These are phyloP conservation scores for Arthrobotrys iridis DNA, from an alignment of 2,329 filamentous ascomycete genomes.

Conservation along the genomic window DNA sequence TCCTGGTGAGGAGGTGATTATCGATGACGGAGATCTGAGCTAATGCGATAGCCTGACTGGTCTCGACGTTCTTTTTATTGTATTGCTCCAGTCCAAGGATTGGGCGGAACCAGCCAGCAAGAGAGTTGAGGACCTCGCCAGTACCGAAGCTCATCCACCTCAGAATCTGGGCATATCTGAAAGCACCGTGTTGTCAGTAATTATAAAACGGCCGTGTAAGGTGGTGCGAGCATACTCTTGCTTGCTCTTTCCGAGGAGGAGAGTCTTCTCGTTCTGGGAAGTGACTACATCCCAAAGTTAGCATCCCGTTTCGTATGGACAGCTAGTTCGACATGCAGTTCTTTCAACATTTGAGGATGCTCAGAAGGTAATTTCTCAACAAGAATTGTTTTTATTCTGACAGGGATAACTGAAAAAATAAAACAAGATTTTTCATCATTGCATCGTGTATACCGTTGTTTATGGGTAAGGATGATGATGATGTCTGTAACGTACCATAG, in stretches of 20 bases:
- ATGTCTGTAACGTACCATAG: constrained; percentile 79
- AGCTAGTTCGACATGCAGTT: constrained; percentile 24
- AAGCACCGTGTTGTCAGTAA: constrained; percentile 57
- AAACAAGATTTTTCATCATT: constrained; percentile 52
- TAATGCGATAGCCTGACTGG: constrained; percentile 74
- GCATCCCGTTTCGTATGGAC: constrained; percentile 2
- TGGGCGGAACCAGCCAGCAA: constrained; percentile 86
- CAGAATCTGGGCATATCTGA: constrained; percentile 89
- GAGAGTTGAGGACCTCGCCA: constrained; percentile 77
- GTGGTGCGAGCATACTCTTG: constrained; percentile 77
- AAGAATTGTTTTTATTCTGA: constrained; percentile 77
- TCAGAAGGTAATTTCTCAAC: constrained; percentile 94
- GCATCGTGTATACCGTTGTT: constrained; percentile 58
- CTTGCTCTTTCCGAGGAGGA: constrained; percentile 99
- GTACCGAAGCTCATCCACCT: constrained; percentile 99
- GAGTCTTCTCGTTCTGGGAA: constrained; percentile 99
- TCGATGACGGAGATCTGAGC: constrained; percentile 79
- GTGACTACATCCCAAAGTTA: constrained; percentile 72
- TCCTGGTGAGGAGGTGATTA: constrained; percentile 88
- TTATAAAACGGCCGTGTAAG: no score
- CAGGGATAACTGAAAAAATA: constrained; percentile 84
- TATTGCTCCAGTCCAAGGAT: constrained; percentile 83
- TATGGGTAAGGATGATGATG: constrained; percentile 51
- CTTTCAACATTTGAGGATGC: constrained; percentile 60
- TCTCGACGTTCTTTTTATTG: constrained; percentile 98